phyloP scores from a whole-genome alignment of 2,329 filamentous ascomycete species.

The Huntiella moniliformis region DNA sequence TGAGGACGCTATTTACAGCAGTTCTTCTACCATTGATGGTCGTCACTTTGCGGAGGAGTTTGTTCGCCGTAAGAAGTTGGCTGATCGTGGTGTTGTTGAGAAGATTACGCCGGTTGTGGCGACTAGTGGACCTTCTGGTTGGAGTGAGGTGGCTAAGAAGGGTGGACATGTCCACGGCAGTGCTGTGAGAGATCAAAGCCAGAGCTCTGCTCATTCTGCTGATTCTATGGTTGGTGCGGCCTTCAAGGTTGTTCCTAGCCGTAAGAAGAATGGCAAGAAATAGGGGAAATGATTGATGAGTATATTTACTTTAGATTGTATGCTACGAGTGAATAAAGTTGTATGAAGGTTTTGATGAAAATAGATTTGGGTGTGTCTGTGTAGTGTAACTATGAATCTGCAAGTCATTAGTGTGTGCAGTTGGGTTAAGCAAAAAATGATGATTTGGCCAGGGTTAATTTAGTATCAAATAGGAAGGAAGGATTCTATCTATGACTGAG shows the following conservation, averaged over 20 bases:
- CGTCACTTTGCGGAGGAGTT: slow-evolving; percentile 91
- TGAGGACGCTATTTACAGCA: slow-evolving; percentile 73
- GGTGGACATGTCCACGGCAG: slow-evolving; percentile 28
- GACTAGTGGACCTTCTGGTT: slow-evolving; percentile 44
- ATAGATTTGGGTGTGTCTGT: no score
- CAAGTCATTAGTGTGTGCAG: neutral
- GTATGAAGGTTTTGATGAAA: no score
- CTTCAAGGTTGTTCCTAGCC: slow-evolving; percentile 80
- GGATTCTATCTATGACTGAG: no score
- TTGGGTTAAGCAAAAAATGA: no score
- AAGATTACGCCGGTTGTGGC: slow-evolving; percentile 21
- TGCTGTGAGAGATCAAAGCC: slow-evolving; percentile 22
- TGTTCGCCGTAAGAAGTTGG: slow-evolving; percentile 76
- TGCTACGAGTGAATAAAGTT: no score
- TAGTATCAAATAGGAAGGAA: no score
- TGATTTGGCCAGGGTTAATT: no score
- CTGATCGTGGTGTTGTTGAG: slow-evolving; percentile 77
- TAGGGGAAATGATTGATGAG: slow-evolving; percentile 17
- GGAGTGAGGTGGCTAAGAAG: slow-evolving; percentile 97
- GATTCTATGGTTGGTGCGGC: slow-evolving; percentile 30
- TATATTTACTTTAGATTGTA: neutral
- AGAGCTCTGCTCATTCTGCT: slow-evolving; percentile 18
- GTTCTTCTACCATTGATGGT: slow-evolving; percentile 76
- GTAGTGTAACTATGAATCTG: neutral
- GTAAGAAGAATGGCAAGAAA: slow-evolving; percentile 80